Conservation (phyloP, 805 yeast species). For the Kluyveromyces lactis region DNA sequence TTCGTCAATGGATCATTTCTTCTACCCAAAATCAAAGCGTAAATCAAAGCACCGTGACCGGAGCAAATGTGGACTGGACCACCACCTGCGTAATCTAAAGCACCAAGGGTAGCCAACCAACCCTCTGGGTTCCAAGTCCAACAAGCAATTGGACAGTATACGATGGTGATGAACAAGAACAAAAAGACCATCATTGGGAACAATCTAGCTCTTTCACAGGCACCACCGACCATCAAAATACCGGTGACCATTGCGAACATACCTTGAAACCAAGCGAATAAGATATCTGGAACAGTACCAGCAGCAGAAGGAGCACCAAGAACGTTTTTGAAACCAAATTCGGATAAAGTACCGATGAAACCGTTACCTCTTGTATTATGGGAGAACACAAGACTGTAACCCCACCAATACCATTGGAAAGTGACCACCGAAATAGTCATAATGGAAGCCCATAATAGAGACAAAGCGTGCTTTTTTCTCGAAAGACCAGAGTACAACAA, state of each 20-base stretch:
- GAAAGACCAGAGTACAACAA: constrained; percentile 86
- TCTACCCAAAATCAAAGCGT: constrained; percentile 86
- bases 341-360: constrained; percentile 73
- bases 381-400: constrained; percentile 82
- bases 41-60: constrained; percentile 91
- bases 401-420: constrained; percentile 99
- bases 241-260: constrained; percentile 95
- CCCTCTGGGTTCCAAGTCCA: constrained; percentile 98
- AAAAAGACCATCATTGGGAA: constrained; percentile 95
- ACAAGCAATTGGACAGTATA: constrained; percentile 91
- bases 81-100: constrained; percentile 96
- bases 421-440: constrained; percentile 77
- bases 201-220: constrained; percentile 92
- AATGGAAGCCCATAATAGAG: constrained; percentile 87
- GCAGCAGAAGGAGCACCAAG: constrained; percentile 73
- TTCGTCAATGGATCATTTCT: constrained; percentile 69
- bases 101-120: constrained; percentile 78
- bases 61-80: constrained; percentile 96
- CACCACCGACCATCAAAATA: constrained; percentile 93
- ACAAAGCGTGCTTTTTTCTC: constrained; percentile 91
- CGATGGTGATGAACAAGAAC: constrained; percentile 90
- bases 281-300: constrained; percentile 73
- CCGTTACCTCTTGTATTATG: constrained; percentile 51
- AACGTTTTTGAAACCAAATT: constrained; percentile 73
- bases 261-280: constrained; percentile 88